phyloP scores from a whole-genome alignment of 2,329 filamentous ascomycete species.

The Cercospora zeae-maydis region DNA sequence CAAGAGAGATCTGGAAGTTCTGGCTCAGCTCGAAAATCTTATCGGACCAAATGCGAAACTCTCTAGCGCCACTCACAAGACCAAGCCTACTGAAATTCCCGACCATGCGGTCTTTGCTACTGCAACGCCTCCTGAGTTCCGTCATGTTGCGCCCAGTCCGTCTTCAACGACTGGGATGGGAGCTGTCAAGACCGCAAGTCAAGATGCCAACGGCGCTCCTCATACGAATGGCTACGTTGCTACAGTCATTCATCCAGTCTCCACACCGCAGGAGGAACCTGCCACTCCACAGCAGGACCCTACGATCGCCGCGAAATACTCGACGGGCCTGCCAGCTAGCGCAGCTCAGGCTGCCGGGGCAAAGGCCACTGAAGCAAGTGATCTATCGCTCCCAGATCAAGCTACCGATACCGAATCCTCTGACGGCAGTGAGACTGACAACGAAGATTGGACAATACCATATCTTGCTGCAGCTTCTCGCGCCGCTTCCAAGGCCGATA shows the following conservation, averaged over 20 bases:
- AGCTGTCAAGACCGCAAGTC: neutral
- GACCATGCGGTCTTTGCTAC: neutral
- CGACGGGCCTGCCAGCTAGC: neutral
- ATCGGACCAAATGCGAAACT: neutral
- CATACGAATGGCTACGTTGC: neutral
- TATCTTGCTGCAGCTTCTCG: neutral
- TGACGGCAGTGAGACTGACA: constrained; percentile 3
- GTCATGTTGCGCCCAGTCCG: neutral
- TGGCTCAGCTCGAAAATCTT: constrained; percentile 5
- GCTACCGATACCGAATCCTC: neutral
- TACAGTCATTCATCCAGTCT: neutral
- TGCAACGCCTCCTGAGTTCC: neutral
- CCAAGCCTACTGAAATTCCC: constrained; percentile 2
- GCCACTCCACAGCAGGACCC: neutral
- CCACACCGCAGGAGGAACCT: neutral
- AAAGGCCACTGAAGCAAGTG: neutral
- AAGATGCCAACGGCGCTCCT: neutral
- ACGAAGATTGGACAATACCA: constrained; percentile 2
- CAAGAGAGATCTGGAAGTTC: constrained; percentile 9
- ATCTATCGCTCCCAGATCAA: neutral
- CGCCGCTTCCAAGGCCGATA: neutral
- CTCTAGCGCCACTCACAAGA: neutral
- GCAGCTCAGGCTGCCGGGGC: neutral
- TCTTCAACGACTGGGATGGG: neutral
- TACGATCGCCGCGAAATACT: neutral